Base-by-base conservation (phyloP, 768 basidiomycete genomes). In the Serendipita vermifera region DNA sequence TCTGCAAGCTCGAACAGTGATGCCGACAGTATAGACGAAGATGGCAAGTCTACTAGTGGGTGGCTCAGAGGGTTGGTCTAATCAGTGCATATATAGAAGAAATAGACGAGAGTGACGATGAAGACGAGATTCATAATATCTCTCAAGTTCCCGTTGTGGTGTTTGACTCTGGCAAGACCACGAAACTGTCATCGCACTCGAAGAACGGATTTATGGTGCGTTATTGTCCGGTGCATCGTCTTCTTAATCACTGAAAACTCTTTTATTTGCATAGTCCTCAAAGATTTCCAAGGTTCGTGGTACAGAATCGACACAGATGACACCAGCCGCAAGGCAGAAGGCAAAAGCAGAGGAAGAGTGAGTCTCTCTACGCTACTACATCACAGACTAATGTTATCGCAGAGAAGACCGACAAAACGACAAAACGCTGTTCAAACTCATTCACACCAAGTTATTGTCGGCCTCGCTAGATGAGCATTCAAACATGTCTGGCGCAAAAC, bases 401-500 rank as follows among this genome's bases (percentile, higher is more conserved):
- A 91, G 89, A 48, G 78, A 83, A 17, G 85, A 87, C 65, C 69
- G 72, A 7, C 80, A 85, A 60, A 90, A 91, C 55, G 88, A 91
- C 64, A 82, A 80, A 0, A 67, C 84, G 24, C 75, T 91, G 13
- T 86, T 89, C 65, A 81, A 79, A 54, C 72, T 91, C 3, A 76
- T 91, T 14, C 88, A 91, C 65, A 89, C 87, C 0, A 76, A 82
- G 60, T 70, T 91, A 3, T 71, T 91, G 4, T 84, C 88, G 6
- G 86, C 84, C 7, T 86, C 85, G 3, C 67, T 83, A 5, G 46
- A 5, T 74, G 56, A 81, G 63, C 69, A 76, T 2, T 71, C 87
- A 15, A 65, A 81, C 57, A 63, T 85, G 55, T 75, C 77, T 15
- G 76, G 82, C 26, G 85, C 83, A 3, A 75, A 86, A 60, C 78